phyloP scores from a whole-genome alignment of 208 protist species.

The Wallacemonas collosoma region DNA sequence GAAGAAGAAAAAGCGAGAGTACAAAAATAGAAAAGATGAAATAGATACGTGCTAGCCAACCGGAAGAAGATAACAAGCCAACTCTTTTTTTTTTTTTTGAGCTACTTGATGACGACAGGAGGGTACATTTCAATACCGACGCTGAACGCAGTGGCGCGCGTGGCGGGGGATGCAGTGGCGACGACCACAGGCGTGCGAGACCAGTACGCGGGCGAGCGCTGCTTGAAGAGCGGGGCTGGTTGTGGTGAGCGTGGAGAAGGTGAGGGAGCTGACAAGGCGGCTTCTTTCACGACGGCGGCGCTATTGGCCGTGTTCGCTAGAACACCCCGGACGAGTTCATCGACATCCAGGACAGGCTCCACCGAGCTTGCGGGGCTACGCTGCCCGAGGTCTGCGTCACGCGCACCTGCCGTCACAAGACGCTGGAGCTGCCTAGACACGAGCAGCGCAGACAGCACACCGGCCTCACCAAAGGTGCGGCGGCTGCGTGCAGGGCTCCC shows the following conservation, averaged over 20 bases:
- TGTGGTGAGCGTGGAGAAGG: not conserved
- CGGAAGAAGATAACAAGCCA: not conserved
- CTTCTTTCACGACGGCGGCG: slow-evolving; percentile 18
- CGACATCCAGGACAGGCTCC: not conserved
- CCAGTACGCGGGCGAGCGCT: slow-evolving; percentile 45
- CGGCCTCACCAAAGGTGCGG: not conserved
- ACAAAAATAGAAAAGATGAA: slow-evolving; percentile 16
- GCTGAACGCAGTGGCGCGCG: slow-evolving; percentile 52
- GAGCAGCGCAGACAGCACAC: slow-evolving; percentile 35
- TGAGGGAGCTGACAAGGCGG: not conserved
- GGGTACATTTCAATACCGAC: slow-evolving; percentile 68
- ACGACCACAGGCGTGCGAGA: slow-evolving; percentile 50
- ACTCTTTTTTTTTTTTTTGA: too few species aligned
- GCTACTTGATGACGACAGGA: slow-evolving; percentile 22
- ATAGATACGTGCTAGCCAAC: slow-evolving; percentile 5
- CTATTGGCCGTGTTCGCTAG: slow-evolving; percentile 1
- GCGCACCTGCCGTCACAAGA: slow-evolving; percentile 32
- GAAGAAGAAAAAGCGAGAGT: not conserved
- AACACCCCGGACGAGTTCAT: slow-evolving; percentile 3
- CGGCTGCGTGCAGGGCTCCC: slow-evolving; percentile 11
- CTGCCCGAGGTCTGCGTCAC: slow-evolving; percentile 17
- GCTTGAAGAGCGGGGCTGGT: slow-evolving; percentile 49
- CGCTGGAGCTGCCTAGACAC: slow-evolving; percentile 62
- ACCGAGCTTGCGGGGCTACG: too few species aligned
- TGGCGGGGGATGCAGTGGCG: slow-evolving; percentile 56